These are phyloP conservation scores for Leptographium flavum DNA, from an alignment of 2,329 filamentous ascomycete species.

Conservation along the genomic window DNA sequence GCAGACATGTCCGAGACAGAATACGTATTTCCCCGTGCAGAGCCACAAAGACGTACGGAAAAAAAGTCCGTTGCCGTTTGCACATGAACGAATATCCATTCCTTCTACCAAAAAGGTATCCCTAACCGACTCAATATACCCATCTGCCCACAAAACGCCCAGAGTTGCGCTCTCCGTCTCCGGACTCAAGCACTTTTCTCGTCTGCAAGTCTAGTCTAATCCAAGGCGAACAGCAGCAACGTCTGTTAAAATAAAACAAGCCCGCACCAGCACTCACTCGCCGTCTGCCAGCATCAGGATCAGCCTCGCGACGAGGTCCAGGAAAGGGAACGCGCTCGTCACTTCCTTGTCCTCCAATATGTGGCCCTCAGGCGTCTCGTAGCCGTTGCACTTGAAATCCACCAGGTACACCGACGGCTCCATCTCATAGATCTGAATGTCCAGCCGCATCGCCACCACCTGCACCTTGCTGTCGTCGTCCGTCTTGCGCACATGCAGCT, in stretches of 20 bases:
- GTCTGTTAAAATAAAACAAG: not conserved
- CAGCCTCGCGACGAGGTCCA: conserved; percentile 82
- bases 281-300: conserved; percentile 88
- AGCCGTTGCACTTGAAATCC: conserved; percentile 96
- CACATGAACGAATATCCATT: no score
- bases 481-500: conserved; percentile 26
- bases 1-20: no score
- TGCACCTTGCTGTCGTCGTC: conserved; percentile 37
- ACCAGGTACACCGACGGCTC: conserved; percentile 88
- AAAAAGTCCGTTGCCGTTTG: no score
- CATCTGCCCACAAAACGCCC: not conserved
- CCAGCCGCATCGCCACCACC: conserved; percentile 83
- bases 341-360: conserved; percentile 85
- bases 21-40: no score
- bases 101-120: not conserved
- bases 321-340: conserved; percentile 86
- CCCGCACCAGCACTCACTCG: conserved; percentile 36
- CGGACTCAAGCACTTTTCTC: no score
- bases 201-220: no score
- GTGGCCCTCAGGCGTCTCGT: conserved; percentile 66
- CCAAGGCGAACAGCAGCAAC: no score
- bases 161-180: not conserved
- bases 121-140: not conserved
- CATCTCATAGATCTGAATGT: conserved; percentile 92
- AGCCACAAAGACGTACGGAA: no score